Evolutionary conservation across 306 rosid genomes (phyloP).

Genomic region (Begonia loranthoides): DNA sequence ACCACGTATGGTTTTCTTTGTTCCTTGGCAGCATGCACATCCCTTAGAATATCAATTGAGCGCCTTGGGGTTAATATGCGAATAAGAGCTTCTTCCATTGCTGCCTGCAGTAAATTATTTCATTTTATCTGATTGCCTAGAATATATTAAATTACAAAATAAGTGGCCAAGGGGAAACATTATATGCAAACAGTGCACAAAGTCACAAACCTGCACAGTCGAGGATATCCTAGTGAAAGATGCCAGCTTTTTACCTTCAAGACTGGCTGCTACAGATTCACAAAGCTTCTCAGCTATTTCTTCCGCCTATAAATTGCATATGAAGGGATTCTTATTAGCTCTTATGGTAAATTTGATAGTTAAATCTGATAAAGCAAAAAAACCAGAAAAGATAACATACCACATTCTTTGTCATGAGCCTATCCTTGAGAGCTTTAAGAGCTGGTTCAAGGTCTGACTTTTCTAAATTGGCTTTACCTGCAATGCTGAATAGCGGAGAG

Average conservation of each 20-base stretch:
- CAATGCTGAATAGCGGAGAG: conserved; percentile 47
- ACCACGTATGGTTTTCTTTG: conserved; percentile 93
- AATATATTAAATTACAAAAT: background rate
- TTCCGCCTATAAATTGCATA: conserved; percentile 52
- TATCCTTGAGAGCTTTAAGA: conserved; percentile 87
- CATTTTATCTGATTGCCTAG: background rate
- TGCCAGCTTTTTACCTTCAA: conserved; percentile 87
- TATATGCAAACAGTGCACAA: conserved; percentile 4
- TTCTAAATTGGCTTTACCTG: conserved; percentile 93
- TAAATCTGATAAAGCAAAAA: too few relatives aligned
- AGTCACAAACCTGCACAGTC: conserved; percentile 67
- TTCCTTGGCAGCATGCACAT: conserved; percentile 87
- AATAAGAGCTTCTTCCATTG: conserved; percentile 96
- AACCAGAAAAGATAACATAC: conserved; percentile 25
- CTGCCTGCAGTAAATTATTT: conserved; percentile 32
- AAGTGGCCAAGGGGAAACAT: background rate
- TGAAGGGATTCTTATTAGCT: too few relatives aligned
- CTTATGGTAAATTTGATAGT: too few relatives aligned
- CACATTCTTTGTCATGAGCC: conserved; percentile 99
- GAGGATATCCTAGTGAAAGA: conserved; percentile 96
- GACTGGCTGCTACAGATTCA: conserved; percentile 97
- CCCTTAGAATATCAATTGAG: conserved; percentile 90
- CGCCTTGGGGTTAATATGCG: conserved; percentile 92
- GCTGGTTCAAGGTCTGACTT: conserved; percentile 93
- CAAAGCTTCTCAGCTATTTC: conserved; percentile 98